Conservation (phyloP, 805 yeast species). For the Saturnispora zaruensis region DNA sequence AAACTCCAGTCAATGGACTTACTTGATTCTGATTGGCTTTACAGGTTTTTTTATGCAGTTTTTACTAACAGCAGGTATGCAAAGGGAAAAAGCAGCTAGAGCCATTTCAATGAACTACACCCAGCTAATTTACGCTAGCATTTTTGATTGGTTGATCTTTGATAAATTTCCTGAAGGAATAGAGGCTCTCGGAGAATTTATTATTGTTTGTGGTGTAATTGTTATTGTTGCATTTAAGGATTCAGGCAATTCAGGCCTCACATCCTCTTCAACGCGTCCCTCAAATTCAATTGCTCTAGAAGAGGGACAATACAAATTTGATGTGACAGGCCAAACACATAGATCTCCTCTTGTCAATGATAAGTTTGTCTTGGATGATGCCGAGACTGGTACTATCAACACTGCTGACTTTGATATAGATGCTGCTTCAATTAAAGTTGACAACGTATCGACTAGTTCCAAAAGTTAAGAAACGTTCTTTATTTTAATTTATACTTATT, state of each 20-base stretch:
- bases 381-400: not conserved
- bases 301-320: not conserved
- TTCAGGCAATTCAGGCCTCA: not conserved
- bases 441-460: not conserved
- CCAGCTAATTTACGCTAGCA: slow-evolving; percentile 66
- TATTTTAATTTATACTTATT: not conserved
- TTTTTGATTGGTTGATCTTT: slow-evolving; percentile 69
- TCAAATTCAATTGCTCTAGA: not conserved
- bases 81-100: slow-evolving; percentile 69
- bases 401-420: slow-evolving; percentile 3
- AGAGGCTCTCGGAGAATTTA: slow-evolving; percentile 58
- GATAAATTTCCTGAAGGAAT: slow-evolving; percentile 61
- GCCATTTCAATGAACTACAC: slow-evolving; percentile 71
- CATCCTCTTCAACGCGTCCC: not conserved
- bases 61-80: slow-evolving; percentile 72
- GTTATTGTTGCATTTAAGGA: slow-evolving; percentile 45
- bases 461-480: not conserved
- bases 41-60: slow-evolving; percentile 82
- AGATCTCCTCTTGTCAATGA: not conserved
- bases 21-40: slow-evolving; percentile 54
- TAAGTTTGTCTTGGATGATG: not conserved
- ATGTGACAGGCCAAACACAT: not conserved
- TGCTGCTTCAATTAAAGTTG: not conserved
- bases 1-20: slow-evolving; percentile 54
- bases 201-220: slow-evolving; percentile 60